Evolutionary conservation across 768 basidiomycete species (phyloP).

Genomic region (Clavulina sp.): DNA sequence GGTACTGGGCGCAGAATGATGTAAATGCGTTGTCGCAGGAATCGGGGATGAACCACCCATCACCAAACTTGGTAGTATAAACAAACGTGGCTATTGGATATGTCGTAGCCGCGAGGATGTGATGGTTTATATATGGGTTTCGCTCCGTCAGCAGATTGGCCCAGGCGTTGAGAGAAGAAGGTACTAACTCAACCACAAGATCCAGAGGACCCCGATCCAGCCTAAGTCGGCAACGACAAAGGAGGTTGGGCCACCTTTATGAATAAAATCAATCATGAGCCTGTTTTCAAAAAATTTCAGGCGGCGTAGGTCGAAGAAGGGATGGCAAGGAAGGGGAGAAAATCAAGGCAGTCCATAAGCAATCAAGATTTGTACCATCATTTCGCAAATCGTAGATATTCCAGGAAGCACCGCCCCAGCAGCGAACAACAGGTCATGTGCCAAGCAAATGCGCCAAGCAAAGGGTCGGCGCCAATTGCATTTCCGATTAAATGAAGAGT

Average conservation of each 20-base stretch:
- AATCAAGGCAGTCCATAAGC: too few species aligned
- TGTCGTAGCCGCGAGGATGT: slow-evolving; percentile 8
- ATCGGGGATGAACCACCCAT: too few species aligned
- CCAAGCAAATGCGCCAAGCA: too few species aligned
- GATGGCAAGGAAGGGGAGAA: not conserved
- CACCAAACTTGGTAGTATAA: not conserved
- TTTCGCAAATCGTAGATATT: too few species aligned
- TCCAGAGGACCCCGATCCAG: slow-evolving; percentile 16
- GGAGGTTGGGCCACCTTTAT: slow-evolving; percentile 18
- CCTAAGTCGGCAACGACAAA: slow-evolving; percentile 18
- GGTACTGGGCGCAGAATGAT: not conserved
- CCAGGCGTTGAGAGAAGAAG: not conserved
- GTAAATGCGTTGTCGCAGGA: not conserved
- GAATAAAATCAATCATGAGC: slow-evolving; percentile 15
- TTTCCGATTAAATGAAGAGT: too few species aligned
- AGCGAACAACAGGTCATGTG: too few species aligned
- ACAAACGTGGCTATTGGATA: not conserved
- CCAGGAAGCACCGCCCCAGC: too few species aligned
- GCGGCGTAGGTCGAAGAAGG: not conserved
- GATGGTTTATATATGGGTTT: slow-evolving; percentile 8
- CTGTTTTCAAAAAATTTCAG: slow-evolving; percentile 11
- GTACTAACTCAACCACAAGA: slow-evolving; percentile 18
- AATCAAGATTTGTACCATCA: too few species aligned
- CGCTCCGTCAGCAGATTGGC: too few species aligned
- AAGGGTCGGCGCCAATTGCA: too few species aligned